phyloP scores from a whole-genome alignment of 164 flowering plant species.

The Echeveria elegans region DNA sequence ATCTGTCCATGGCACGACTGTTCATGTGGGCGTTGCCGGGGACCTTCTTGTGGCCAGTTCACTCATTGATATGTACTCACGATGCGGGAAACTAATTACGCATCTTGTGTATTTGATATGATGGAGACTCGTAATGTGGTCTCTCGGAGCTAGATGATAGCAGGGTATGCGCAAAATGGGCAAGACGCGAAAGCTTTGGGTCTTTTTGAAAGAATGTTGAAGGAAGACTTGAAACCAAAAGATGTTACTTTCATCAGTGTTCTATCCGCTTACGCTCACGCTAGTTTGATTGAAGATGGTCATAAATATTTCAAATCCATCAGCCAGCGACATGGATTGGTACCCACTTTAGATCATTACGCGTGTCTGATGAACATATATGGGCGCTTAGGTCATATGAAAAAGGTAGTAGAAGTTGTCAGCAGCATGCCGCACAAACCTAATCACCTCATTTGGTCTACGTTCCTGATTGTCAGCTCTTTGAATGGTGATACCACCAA shows the following conservation, averaged over 20 bases:
- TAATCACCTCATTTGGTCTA: no score
- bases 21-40: constrained; percentile 23
- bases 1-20: constrained; percentile 31
- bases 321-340: constrained; percentile 26
- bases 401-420: no score
- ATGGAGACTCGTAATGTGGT: constrained; percentile 28
- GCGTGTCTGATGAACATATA: constrained; percentile 49
- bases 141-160: constrained; percentile 30
- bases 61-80: constrained; percentile 56
- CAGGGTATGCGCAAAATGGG: constrained; percentile 43
- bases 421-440: no score
- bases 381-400: constrained; percentile 19
- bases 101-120: constrained; percentile 26
- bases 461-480: no score
- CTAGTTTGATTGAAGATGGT: constrained; percentile 37
- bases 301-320: constrained; percentile 35
- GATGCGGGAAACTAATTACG: constrained; percentile 43
- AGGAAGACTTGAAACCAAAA: constrained; percentile 37
- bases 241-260: constrained; percentile 42
- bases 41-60: constrained; percentile 43
- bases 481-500: no score
- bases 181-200: constrained; percentile 35
- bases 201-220: constrained; percentile 38
- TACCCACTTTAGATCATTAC: constrained; percentile 43
- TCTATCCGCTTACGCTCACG: constrained; percentile 31